Conservation (phyloP, 768 basidiomycete genomes). For the Amyloporia xantha region DNA sequence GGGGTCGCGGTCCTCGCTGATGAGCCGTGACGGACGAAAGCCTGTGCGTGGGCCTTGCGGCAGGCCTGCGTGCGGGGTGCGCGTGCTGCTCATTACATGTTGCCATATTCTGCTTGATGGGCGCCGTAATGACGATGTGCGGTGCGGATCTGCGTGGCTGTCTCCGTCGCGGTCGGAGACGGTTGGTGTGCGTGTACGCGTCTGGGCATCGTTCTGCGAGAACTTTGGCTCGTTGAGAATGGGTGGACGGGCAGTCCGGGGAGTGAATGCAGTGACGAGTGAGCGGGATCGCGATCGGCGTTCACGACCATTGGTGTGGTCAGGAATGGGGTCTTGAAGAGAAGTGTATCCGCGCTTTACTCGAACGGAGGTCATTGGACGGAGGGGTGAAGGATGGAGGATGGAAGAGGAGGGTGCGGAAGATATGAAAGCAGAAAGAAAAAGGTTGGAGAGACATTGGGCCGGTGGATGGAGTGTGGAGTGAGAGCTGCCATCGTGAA, state of each 20-base stretch:
- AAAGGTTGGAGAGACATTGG: constrained; percentile 1
- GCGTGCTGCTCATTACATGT: constrained; percentile 16
- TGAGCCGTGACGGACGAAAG: not conserved
- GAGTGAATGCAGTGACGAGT: constrained; percentile 8
- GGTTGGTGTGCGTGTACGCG: constrained; percentile 1
- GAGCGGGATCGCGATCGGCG: constrained; percentile 13
- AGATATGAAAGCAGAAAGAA: not conserved
- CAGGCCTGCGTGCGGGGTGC: constrained; percentile 1
- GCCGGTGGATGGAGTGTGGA: not conserved
- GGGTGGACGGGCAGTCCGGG: not conserved
- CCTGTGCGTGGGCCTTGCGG: not conserved
- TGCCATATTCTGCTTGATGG: constrained; percentile 19
- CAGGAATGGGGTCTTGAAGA: constrained; percentile 11
- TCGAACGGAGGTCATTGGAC: constrained; percentile 43
- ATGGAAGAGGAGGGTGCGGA: not conserved
- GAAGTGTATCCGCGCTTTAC: constrained; percentile 28
- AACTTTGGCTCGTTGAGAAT: not conserved
- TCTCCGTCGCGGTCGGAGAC: not conserved
- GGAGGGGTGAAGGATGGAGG: not conserved
- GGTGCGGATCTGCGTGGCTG: not conserved
- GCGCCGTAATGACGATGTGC: constrained; percentile 2
- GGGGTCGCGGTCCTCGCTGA: constrained; percentile 1
- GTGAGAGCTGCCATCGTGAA: not conserved
- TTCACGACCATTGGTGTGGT: not conserved
- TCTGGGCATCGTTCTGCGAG: not conserved